Conservation (phyloP, 306 rosid species). For the Inga oerstediana region DNA sequence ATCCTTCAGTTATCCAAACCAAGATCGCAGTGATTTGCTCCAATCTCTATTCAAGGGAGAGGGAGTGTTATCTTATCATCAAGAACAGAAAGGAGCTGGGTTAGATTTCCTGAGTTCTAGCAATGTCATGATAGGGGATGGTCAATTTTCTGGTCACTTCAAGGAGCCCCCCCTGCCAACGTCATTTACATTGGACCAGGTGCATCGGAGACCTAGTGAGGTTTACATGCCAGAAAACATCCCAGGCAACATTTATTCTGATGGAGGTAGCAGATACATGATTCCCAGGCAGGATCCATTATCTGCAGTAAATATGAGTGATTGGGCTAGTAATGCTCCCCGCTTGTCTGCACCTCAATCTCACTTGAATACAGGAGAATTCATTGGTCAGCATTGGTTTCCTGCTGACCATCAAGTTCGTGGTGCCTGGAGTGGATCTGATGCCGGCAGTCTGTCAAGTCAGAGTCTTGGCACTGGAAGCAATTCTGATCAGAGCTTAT, state of each 20-base stretch:
- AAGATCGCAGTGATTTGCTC: slow-evolving; percentile 68
- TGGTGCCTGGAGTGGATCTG: slow-evolving; percentile 71
- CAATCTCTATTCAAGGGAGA: slow-evolving; percentile 74
- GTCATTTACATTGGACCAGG: slow-evolving; percentile 61
- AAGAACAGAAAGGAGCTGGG: slow-evolving; percentile 60
- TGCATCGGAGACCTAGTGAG: slow-evolving; percentile 57
- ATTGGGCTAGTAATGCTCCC: slow-evolving; percentile 62
- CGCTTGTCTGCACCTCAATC: slow-evolving; percentile 62
- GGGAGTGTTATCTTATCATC: slow-evolving; percentile 61
- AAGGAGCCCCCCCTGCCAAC: slow-evolving; percentile 66
- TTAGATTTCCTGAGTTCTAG: slow-evolving; percentile 59
- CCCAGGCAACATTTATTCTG: slow-evolving; percentile 58
- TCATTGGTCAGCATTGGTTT: slow-evolving; percentile 73
- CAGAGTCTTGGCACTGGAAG: slow-evolving; percentile 62
- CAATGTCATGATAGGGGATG: slow-evolving; percentile 53
- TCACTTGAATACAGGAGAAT: slow-evolving; percentile 56
- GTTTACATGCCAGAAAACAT: slow-evolving; percentile 57
- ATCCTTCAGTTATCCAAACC: slow-evolving; percentile 67
- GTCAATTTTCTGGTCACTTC: slow-evolving; percentile 66
- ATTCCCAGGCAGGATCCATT: slow-evolving; percentile 59
- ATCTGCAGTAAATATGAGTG: slow-evolving; percentile 54
- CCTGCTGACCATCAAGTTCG: slow-evolving; percentile 69
- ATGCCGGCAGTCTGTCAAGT: slow-evolving; percentile 46
- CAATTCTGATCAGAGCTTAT: slow-evolving; percentile 75
- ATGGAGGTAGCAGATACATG: slow-evolving; percentile 65